Percentiles rank a stretch among this genome's conserved stretches.
These are phyloP conservation scores for Coccomyxa sp. DNA, from an alignment of 139 green algal genomes.

Conservation along the genomic window DNA sequence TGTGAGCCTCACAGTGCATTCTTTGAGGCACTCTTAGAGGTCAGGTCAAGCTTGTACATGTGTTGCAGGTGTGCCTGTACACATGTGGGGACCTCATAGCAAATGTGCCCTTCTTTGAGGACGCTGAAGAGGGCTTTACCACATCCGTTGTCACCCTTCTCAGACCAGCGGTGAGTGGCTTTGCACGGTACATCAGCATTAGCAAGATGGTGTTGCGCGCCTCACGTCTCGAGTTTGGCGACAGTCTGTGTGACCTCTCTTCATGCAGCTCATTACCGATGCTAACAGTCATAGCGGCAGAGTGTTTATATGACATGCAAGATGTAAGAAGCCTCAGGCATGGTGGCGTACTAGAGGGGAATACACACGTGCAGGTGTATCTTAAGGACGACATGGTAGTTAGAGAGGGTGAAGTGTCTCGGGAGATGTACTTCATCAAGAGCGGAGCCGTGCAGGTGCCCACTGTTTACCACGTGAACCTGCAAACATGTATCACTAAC, in stretches of 20 bases:
- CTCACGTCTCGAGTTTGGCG: background rate
- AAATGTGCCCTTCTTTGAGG: conserved; percentile 30
- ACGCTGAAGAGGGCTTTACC: conserved; percentile 27
- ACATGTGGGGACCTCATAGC: conserved; percentile 20
- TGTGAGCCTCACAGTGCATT: background rate
- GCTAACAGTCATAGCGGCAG: background rate
- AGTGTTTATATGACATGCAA: background rate
- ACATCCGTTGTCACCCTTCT: conserved; percentile 26
- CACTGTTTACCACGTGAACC: background rate
- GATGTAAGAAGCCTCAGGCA: background rate
- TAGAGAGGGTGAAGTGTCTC: conserved; percentile 19
- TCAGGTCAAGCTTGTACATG: background rate
- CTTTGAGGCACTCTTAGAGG: background rate
- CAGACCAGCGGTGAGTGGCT: conserved; percentile 10
- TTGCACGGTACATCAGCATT: background rate
- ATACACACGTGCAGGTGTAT: conserved; percentile 5
- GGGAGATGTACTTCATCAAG: conserved; percentile 42
- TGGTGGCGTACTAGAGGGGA: background rate
- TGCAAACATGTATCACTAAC: background rate
- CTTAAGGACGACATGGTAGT: conserved; percentile 23
- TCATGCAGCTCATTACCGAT: background rate
- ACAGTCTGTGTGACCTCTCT: background rate
- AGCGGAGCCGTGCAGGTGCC: conserved; percentile 16
- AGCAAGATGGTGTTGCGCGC: background rate
- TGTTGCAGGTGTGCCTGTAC: conserved; percentile 26